Evolutionary conservation across 2,329 filamentous ascomycete species (phyloP).

Genomic region (Aspergillus transmontanensis): DNA sequence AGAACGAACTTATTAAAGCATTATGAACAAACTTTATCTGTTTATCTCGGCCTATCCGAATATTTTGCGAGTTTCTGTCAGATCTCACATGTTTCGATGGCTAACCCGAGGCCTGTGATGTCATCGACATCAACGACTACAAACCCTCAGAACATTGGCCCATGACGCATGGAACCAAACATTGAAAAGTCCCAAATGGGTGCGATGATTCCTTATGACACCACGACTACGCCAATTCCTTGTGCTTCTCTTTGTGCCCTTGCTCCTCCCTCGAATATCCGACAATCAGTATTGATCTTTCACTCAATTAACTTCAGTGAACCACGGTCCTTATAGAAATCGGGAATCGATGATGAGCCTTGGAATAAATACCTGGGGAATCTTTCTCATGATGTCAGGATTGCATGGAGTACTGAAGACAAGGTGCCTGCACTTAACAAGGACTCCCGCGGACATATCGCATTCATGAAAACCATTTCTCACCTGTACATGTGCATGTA

Average conservation of each 20-base stretch:
- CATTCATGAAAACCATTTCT: constrained; percentile 3
- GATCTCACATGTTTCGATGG: not conserved
- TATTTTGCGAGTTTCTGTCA: not conserved
- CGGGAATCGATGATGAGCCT: constrained; percentile 11
- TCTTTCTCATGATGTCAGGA: constrained; percentile 22
- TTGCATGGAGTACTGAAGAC: constrained; percentile 8
- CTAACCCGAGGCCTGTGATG: not conserved
- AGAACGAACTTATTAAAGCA: not conserved
- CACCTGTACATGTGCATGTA: not conserved
- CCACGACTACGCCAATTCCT: constrained; percentile 19
- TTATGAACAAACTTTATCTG: not conserved
- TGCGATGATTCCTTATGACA: constrained; percentile 16
- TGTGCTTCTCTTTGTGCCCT: constrained; percentile 1
- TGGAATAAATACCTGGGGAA: not conserved
- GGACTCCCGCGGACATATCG: not conserved
- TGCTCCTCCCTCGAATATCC: not conserved
- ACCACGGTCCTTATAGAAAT: constrained; percentile 9
- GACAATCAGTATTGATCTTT: constrained; percentile 6
- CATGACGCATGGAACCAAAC: constrained; percentile 9
- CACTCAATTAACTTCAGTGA: not conserved
- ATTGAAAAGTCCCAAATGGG: not conserved
- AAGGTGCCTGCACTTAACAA: not conserved
- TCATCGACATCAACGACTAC: constrained; percentile 4
- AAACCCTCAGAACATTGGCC: not conserved
- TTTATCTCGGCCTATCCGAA: not conserved